Conservation (phyloP, 2,329 filamentous ascomycete species). For the Arachnopeziza araneosa region DNA sequence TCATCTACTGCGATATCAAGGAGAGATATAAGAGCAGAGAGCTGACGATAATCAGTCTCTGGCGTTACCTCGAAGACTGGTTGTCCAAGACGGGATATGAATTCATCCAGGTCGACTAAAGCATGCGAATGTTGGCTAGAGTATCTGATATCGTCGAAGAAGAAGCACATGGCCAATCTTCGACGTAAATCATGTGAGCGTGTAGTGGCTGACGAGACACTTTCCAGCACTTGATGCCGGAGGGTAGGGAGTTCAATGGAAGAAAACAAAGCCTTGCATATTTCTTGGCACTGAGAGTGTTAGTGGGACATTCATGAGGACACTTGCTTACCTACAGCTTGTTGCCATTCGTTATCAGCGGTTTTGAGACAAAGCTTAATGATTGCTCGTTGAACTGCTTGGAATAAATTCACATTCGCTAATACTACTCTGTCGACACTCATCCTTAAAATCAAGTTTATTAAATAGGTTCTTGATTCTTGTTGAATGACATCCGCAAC, state of each 20-base stretch:
- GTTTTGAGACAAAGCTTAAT: conserved; percentile 40
- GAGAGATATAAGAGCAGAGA: conserved; percentile 60
- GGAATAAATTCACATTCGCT: conserved; percentile 38
- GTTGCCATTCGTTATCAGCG: conserved; percentile 32
- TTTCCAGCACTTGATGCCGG: conserved; percentile 51
- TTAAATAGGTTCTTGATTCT: conserved; percentile 31
- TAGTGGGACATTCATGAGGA: background rate
- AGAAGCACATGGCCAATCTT: conserved; percentile 58
- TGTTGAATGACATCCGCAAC: conserved; percentile 25
- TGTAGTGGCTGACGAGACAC: conserved; percentile 49
- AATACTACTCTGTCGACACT: conserved; percentile 47
- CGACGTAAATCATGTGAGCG: conserved; percentile 56
- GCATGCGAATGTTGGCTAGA: conserved; percentile 38
- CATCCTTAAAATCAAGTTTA: conserved; percentile 47
- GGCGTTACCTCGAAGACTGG: conserved; percentile 47
- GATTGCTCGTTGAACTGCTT: conserved; percentile 39
- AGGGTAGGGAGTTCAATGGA: conserved; percentile 45
- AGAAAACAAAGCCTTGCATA: conserved; percentile 42
- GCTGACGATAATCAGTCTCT: conserved; percentile 61
- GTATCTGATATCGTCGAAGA: conserved; percentile 47
- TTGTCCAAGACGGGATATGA: conserved; percentile 42
- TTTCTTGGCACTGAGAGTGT: conserved; percentile 40
- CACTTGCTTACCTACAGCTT: conserved; percentile 30
- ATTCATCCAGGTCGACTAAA: conserved; percentile 32
- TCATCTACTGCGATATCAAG: conserved; percentile 73